phyloP scores from a whole-genome alignment of 805 yeast species.

The Metschnikowia drakensbergensis region DNA sequence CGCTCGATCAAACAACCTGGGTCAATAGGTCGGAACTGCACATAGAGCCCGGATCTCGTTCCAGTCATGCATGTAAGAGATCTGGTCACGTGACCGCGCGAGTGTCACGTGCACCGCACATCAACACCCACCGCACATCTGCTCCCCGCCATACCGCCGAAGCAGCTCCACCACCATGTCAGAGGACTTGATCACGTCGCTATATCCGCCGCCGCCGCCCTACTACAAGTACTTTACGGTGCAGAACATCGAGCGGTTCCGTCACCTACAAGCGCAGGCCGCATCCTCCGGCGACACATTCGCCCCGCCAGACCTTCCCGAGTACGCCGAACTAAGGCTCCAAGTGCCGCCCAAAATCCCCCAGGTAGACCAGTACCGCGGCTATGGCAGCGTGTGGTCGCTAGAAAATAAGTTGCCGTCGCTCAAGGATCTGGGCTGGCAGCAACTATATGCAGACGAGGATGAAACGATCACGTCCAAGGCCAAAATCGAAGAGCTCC shows the following conservation, averaged over 20 bases:
- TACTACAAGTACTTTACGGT: slow-evolving; percentile 68
- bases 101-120: too few relatives aligned
- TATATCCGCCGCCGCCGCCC: slow-evolving; percentile 95
- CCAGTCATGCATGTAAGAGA: too few relatives aligned
- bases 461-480: slow-evolving; percentile 34
- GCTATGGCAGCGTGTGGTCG: slow-evolving; percentile 91
- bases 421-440: slow-evolving; percentile 70
- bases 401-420: slow-evolving; percentile 72
- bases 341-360: slow-evolving; percentile 66
- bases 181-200: slow-evolving; percentile 51
- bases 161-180: slow-evolving; percentile 8
- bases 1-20: too few relatives aligned
- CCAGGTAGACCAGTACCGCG: slow-evolving; percentile 62
- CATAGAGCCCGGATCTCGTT: too few relatives aligned
- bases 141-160: not conserved
- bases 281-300: not conserved
- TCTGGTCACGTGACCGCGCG: too few relatives aligned
- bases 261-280: slow-evolving; percentile 20
- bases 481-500: slow-evolving; percentile 67
- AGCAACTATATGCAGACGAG: slow-evolving; percentile 57
- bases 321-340: slow-evolving; percentile 47
- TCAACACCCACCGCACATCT: not conserved
- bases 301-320: slow-evolving; percentile 19
- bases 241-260: slow-evolving; percentile 53
- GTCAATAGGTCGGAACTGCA: too few relatives aligned